phyloP scores from a whole-genome alignment of 176 grass and related monocot genomes.

The Musa acuminata region DNA sequence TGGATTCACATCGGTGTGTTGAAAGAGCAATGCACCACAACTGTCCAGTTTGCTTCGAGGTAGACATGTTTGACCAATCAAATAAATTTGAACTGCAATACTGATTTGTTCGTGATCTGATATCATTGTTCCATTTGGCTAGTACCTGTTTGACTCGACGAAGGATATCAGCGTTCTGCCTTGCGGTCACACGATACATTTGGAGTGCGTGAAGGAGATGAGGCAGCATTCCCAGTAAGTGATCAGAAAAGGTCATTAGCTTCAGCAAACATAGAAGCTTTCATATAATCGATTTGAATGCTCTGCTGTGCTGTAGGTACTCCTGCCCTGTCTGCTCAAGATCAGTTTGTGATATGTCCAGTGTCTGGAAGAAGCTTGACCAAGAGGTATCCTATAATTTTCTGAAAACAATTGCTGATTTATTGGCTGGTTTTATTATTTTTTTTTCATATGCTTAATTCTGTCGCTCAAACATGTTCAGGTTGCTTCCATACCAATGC shows the following conservation, averaged over 20 bases:
- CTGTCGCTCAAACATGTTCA: slow-evolving; percentile 9
- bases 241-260: no score
- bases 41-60: slow-evolving; percentile 87
- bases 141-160: slow-evolving; percentile 83
- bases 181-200: slow-evolving; percentile 78
- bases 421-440: no score
- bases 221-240: slow-evolving; percentile 63
- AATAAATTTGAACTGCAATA: not conserved
- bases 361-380: slow-evolving; percentile 58
- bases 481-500: slow-evolving; percentile 73
- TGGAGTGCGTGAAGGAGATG: slow-evolving; percentile 72
- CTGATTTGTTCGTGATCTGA: not conserved
- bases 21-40: slow-evolving; percentile 91
- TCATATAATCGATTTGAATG: not conserved
- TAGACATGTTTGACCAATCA: slow-evolving; percentile 14
- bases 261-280: not conserved
- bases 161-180: slow-evolving; percentile 62
- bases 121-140: not conserved
- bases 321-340: slow-evolving; percentile 76
- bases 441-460: not conserved
- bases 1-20: slow-evolving; percentile 58
- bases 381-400: slow-evolving; percentile 37
- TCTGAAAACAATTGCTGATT: not conserved
- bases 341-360: slow-evolving; percentile 63
- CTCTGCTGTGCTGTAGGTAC: slow-evolving; percentile 33